Evolutionary conservation across 202 grass and related monocot genomes (phyloP).

Genomic region (Schoenoplectus triqueter): DNA sequence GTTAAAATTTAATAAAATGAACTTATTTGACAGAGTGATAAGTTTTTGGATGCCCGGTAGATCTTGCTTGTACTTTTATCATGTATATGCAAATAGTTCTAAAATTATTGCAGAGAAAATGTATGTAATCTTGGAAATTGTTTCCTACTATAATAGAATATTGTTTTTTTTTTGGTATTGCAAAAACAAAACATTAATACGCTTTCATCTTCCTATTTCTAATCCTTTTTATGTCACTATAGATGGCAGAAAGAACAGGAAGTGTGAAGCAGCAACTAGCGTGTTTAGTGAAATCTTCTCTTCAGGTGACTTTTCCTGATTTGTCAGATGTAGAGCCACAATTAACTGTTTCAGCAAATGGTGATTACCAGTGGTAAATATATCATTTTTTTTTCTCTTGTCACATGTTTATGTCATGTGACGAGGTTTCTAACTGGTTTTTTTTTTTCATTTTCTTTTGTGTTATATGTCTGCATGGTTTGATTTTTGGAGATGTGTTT

Average conservation of each 20-base stretch:
- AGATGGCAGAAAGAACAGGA: conserved; percentile 52
- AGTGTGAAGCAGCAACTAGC: conserved; percentile 84
- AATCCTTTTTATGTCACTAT: not conserved
- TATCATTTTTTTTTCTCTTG: conserved; percentile 2
- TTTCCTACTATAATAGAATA: not conserved
- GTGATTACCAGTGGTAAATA: conserved; percentile 92
- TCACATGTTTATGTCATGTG: not conserved
- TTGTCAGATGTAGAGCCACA: conserved; percentile 62
- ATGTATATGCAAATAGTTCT: not conserved
- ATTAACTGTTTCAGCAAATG: conserved; percentile 77
- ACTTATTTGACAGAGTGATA: not conserved
- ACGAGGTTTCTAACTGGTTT: too few relatives aligned
- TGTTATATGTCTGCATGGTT: not conserved
- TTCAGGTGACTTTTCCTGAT: conserved; percentile 57
- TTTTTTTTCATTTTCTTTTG: not conserved
- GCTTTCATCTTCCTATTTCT: not conserved
- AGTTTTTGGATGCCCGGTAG: not conserved
- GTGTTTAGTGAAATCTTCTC: conserved; percentile 62
- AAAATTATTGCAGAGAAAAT: not conserved
- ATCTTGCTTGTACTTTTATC: conserved; percentile 9
- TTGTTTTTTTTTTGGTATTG: not conserved
- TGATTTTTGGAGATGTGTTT: too few relatives aligned
- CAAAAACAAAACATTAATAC: not conserved
- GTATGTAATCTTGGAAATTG: not conserved
- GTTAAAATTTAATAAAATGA: not conserved